Evolutionary conservation across 139 green algal genomes (phyloP), one percentile per base, ranked within the genome.

Genomic region (Pseudopediastrum boryanum): DNA sequence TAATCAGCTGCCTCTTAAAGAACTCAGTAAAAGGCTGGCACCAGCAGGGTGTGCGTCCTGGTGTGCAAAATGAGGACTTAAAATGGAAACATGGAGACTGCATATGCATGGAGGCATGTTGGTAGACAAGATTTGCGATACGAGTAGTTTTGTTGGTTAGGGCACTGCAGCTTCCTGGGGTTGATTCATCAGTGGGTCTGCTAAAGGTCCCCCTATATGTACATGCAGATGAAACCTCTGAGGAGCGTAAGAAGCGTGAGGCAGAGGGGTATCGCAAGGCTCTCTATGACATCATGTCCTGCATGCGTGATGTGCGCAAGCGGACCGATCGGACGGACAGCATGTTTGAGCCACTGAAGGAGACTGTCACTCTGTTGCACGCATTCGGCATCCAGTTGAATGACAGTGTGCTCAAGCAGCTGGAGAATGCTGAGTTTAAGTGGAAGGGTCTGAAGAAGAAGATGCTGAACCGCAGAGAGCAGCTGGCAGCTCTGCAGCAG

Each of bases 301-400:
- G 88, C 85, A 95, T 98, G 85, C 87, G 92, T 12, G 92, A 97
- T 64, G 91, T 97, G 29, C 90, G 92, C 33, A 94, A 94, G 84
- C 89, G 92, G 39, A 80, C 77, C 0, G 91, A 94, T 42, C 78
- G 80, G 51, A 97, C 93, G 27, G 92, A 96, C 71, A 83, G 70
- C 33, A 95, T 93, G 87, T 98, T 98, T 81, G 89, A 95, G 69
- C 94, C 93, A 3, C 84, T 98, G 54, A 86, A 88, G 35, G 83
- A 94, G 36, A 94, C 89, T 7, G 93, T 93, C 21, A 72, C 83
- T 2, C 72, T 94, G 79, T 89, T 98, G 50, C 72, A 86, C 44
- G 84, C 69, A 33, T 94, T 91, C 51, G 85, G 85, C 64, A 93
- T 96, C 68, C 84, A 75, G 61, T 78, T 95, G 65, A 79, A 74